Evolutionary conservation across 345 rosid species (phyloP).

Genomic region (Gossypium ekmanianum): DNA sequence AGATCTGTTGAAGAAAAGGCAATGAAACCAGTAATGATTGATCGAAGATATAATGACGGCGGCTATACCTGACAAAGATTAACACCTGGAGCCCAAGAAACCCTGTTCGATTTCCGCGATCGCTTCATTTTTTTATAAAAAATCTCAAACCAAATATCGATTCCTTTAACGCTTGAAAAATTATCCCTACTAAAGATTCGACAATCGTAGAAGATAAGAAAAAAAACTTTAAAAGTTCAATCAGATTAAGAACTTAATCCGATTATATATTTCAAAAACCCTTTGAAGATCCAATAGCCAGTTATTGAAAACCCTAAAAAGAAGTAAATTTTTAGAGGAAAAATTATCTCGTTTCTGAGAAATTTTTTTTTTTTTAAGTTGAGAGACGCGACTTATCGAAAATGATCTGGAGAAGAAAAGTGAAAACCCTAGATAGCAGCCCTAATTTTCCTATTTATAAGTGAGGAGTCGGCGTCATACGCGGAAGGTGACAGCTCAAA

Average conservation of each 20-base stretch:
- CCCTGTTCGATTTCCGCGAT: constrained; percentile 48
- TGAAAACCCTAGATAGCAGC: background rate
- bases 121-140: constrained; percentile 33
- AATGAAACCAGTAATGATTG: background rate
- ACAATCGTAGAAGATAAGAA: background rate
- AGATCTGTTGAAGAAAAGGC: background rate
- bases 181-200: background rate
- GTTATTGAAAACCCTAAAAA: background rate
- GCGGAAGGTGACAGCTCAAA: background rate
- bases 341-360: background rate
- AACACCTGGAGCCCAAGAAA: constrained; percentile 54
- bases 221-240: background rate
- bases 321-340: background rate
- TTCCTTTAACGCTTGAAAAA: constrained; percentile 8
- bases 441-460: background rate
- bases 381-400: background rate
- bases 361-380: background rate
- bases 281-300: background rate
- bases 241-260: constrained; percentile 9
- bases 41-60: background rate
- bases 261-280: background rate
- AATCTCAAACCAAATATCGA: constrained; percentile 14
- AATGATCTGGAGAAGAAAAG: background rate
- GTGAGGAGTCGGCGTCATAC: background rate
- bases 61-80: constrained; percentile 56